Base-by-base conservation (phyloP, 768 basidiomycete genomes). In the Boletus sensibilis region DNA sequence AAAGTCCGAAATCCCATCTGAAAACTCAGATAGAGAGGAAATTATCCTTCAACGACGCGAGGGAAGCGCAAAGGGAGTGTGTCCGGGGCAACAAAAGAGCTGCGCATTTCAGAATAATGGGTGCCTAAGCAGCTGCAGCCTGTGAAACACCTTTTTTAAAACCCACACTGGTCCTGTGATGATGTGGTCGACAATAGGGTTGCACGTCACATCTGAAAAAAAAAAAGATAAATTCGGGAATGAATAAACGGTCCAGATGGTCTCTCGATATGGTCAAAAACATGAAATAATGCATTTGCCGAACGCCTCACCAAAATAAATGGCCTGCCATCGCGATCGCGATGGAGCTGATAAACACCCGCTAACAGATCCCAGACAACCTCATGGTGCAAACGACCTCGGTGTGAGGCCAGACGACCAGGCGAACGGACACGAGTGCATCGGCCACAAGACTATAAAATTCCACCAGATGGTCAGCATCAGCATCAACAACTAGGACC, bases 1-100 rank as follows among this genome's bases (percentile, higher is more conserved):
- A 69, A 69, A 69, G 69, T 69, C 68, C 68, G 69, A 71, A 68
- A 52, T 40, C 49, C 49, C 50, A 45, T 46, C 59, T 63, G 66
- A 35, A 70, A 68, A 68, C 68, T 68, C 68, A 70, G 64, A 61
- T 56, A 62, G 55, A 57, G 53, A 51, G 58, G 52, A 55, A 62
- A 55, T 64, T 60, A 48, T 55, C 51, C 55, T 49, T 50, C 59
- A 52, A 53, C 43, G 46, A 56, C 41, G 50, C 56, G 45, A 50
- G 29, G 51, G 37, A 51, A 52, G 45, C 55, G 40, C 39, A 48
- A 58, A 49, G 48, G 35, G 56, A 40, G 45, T 51, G 41, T 23
- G 42, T 55, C 44, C 53, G 33, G 44, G 48, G 51, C 38, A 45
- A 60, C 49, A 42, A 49, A 53, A 44, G 42, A 29, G 47, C 45